Conservation (phyloP, 768 basidiomycete genomes). For the Phanerochaete carnosa region DNA sequence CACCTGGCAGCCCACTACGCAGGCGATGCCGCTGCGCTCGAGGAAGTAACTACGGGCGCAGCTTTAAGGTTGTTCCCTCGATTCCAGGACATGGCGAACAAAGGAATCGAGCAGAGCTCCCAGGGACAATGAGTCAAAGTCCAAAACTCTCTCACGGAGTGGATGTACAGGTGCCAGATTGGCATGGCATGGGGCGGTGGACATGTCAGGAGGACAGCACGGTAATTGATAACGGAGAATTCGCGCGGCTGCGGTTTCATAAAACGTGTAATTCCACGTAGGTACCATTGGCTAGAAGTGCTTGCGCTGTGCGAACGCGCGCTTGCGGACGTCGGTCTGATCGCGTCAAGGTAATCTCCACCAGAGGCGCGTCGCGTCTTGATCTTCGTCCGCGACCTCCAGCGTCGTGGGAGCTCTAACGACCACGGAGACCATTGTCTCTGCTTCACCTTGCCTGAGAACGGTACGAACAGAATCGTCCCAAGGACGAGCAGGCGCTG, state of each 20-base stretch:
- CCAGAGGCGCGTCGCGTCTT: neutral
- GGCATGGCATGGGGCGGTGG: neutral
- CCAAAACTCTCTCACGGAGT: neutral
- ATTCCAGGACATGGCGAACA: constrained; percentile 11
- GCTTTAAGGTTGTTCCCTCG: constrained; percentile 46
- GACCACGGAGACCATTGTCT: neutral
- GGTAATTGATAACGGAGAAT: neutral
- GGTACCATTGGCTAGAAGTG: too few species aligned
- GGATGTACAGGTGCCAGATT: too few species aligned
- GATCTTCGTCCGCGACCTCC: neutral
- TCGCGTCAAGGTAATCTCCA: neutral
- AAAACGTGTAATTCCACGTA: neutral
- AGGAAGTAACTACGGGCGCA: constrained; percentile 45
- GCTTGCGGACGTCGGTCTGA: neutral
- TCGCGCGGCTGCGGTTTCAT: neutral
- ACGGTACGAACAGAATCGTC: neutral
- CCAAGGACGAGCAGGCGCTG: neutral
- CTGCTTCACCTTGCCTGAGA: neutral
- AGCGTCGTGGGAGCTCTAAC: too few species aligned
- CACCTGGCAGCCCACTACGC: constrained; percentile 50
- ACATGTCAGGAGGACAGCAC: neutral
- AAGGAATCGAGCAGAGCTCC: neutral
- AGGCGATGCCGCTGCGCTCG: constrained; percentile 35
- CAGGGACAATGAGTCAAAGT: neutral
- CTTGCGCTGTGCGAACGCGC: too few species aligned